Percentiles rank a stretch among this genome's conserved stretches.
Evolutionary conservation across 1,284 basidiomycete genomes (phyloP).

Genomic region (Mycosarcoma maydis): DNA sequence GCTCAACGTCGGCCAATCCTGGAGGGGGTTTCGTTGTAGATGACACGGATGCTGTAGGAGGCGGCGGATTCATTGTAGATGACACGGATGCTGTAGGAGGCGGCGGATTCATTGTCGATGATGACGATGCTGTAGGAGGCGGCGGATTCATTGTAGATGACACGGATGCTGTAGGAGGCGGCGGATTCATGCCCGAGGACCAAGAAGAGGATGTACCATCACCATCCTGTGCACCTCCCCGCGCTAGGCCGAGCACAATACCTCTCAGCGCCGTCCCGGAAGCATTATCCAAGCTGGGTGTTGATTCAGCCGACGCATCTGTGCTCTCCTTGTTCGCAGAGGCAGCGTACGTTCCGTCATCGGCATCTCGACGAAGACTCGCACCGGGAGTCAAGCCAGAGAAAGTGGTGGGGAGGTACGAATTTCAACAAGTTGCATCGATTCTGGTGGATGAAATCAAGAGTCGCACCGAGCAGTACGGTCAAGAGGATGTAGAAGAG

Average conservation of each 20-base stretch:
- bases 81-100: constrained; percentile 8
- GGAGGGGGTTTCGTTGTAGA: constrained; percentile 36
- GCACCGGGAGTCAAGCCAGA: constrained; percentile 19
- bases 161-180: background rate
- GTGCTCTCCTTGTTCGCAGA: constrained; percentile 46
- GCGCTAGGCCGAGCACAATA: constrained; percentile 23
- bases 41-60: constrained; percentile 11
- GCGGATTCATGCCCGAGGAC: constrained; percentile 21
- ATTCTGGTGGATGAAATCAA: constrained; percentile 26
- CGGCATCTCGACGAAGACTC: constrained; percentile 13
- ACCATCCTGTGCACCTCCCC: constrained; percentile 2
- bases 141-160: constrained; percentile 23
- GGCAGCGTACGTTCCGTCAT: constrained; percentile 31
- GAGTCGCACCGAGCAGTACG: background rate
- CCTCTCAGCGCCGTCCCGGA: constrained; percentile 46
- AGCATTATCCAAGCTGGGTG: constrained; percentile 47
- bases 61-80: constrained; percentile 37
- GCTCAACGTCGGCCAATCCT: background rate
- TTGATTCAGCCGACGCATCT: constrained; percentile 33
- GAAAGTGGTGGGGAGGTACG: constrained; percentile 47
- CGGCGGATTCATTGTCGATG: constrained; percentile 28
- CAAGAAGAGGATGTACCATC: constrained; percentile 1
- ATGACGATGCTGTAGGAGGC: constrained; percentile 2
- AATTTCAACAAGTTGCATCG: constrained; percentile 47
- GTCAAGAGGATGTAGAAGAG: constrained; percentile 1